phyloP scores from a whole-genome alignment of 805 yeast species.

The Cyberlindnera galapagoensis region DNA sequence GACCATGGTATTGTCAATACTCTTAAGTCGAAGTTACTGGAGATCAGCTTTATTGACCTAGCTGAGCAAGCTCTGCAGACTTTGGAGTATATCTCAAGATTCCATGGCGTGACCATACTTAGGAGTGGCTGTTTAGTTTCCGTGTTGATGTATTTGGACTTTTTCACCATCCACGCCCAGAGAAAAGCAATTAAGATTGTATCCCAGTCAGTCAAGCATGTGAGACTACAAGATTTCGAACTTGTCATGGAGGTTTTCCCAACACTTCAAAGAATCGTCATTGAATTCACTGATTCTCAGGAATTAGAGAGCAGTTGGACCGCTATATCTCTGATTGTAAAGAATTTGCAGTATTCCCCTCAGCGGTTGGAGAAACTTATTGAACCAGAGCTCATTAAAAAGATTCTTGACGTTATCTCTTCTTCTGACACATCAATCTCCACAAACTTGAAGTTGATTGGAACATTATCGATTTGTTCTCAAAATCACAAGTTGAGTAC shows the following conservation, averaged over 20 bases:
- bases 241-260: constrained; percentile 53
- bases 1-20: constrained; percentile 59
- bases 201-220: constrained; percentile 56
- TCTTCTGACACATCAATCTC: constrained; percentile 25
- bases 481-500: constrained; percentile 34
- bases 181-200: constrained; percentile 70
- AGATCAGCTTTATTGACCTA: constrained; percentile 78
- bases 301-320: constrained; percentile 62
- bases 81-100: constrained; percentile 55
- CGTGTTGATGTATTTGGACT: constrained; percentile 72
- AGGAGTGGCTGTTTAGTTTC: constrained; percentile 56
- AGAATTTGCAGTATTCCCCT: constrained; percentile 40
- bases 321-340: constrained; percentile 52
- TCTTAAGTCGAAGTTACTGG: constrained; percentile 58
- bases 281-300: constrained; percentile 47
- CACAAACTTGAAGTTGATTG: constrained; percentile 27
- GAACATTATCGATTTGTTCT: constrained; percentile 39
- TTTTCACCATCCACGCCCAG: constrained; percentile 85
- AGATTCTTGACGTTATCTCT: constrained; percentile 25
- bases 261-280: constrained; percentile 45
- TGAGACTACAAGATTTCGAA: constrained; percentile 38
- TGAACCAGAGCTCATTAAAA: constrained; percentile 28
- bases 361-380: constrained; percentile 41
- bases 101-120: constrained; percentile 45
- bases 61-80: constrained; percentile 88